Evolutionary conservation across 768 basidiomycete species (phyloP), one percentile per base, ranked within the genome.

Genomic region (Auricularia heimuer): DNA sequence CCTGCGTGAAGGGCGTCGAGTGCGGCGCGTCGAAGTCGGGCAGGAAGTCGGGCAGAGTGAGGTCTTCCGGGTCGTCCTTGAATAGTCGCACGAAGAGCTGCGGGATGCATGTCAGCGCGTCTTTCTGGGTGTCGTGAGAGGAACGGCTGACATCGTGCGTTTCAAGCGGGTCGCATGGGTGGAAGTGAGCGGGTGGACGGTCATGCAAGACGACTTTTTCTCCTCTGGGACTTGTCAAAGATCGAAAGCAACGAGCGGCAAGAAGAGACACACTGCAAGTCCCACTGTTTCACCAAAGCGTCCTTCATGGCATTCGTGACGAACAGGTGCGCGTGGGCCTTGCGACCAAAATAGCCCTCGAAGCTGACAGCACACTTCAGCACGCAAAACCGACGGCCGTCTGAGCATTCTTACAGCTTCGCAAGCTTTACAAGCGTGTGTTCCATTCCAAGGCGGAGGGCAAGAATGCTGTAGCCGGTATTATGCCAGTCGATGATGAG

Each of bases 401-500:
- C 75, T n/a, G 24, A 3, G 24, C 21, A 51, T 16, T 73, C 78
- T 39, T 68, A 96, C 96, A 82, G 82, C 76, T 83, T 85, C 0
- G 92, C 89, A 24, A 96, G 72, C 68, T 74, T 81, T 47, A 96
- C 92, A 67, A 95, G 80, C 0, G 80, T 73, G 72, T 94, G 90
- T 0, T 74, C 72, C 1, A 78, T 65, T 0, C 93, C 90, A n/a
- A 94, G 77, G 69, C 85, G 88, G 68, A 99, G 75, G 1, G 89
- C 89, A 61, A 99, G 83, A 58, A 98, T 94, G 68, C 87, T 96
- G 73, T 93, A 94, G 18, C 97, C 97, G 33, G 96, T 83, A 74
- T 99, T 99, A 73, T 99, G 97, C 97, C 97, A 99, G 76, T 99
- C 97, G 64, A 99, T 94, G 66, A 99, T 90, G 68, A 99, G 79